Evolutionary conservation across 1,139 yeast genomes (phyloP).

Genomic region (Yamadazyma blattariae): DNA sequence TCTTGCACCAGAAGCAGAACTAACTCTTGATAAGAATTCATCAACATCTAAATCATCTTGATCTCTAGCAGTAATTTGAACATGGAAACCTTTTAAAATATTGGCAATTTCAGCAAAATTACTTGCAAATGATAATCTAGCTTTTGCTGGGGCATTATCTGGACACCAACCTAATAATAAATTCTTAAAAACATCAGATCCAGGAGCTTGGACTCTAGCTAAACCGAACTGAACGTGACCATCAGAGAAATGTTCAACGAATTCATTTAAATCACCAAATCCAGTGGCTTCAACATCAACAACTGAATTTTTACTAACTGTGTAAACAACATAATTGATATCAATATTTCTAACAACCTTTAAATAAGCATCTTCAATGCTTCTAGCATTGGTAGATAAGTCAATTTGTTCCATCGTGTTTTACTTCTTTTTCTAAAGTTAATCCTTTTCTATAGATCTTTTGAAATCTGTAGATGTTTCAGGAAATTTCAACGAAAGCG

Average conservation of each 20-base stretch:
- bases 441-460: no score
- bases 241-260: constrained; percentile 79
- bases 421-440: no score
- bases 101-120: constrained; percentile 74
- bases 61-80: constrained; percentile 95
- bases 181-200: constrained; percentile 81
- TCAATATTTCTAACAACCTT: constrained; percentile 57
- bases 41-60: constrained; percentile 81
- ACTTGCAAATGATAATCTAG: constrained; percentile 70
- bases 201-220: constrained; percentile 84
- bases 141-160: constrained; percentile 74
- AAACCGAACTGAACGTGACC: constrained; percentile 90
- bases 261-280: constrained; percentile 67
- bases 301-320: constrained; percentile 57
- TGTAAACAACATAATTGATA: constrained; percentile 59
- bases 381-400: constrained; percentile 54
- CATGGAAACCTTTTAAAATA: constrained; percentile 79
- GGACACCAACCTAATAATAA: constrained; percentile 94
- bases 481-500: constrained; percentile 1
- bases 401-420: constrained; percentile 56
- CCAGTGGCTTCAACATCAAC: constrained; percentile 60
- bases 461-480: neutral
- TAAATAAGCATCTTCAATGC: constrained; percentile 61
- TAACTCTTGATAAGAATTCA: constrained; percentile 72
- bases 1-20: constrained; percentile 94